A percentile compares a stretch with the other conserved stretches of the same genome.
These are phyloP conservation scores for Gnomoniopsis sp. DNA, from an alignment of 2,329 filamentous ascomycete species.

Conservation along the genomic window DNA sequence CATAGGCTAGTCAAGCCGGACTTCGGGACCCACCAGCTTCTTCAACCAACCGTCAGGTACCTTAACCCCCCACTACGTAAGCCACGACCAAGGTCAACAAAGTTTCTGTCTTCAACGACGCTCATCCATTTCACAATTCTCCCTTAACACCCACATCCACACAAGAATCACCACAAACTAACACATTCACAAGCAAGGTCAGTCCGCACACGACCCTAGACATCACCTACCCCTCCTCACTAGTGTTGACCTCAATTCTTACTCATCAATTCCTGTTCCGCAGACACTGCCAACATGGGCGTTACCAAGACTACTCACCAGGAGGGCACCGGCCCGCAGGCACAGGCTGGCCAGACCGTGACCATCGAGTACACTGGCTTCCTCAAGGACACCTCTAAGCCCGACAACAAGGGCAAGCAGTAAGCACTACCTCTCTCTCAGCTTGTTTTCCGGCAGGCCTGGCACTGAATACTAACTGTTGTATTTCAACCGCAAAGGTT, in stretches of 20 bases:
- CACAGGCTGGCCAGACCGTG: constrained; percentile 67
- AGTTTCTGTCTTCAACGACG: not conserved
- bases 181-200: not conserved
- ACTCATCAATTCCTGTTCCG: constrained; percentile 4
- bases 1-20: not conserved
- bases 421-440: constrained; percentile 41
- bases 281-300: constrained; percentile 53
- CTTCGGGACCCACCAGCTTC: not conserved
- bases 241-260: not conserved
- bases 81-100: not conserved
- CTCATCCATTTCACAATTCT: not conserved
- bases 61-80: constrained; percentile 4
- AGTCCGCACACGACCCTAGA: not conserved
- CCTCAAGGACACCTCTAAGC: constrained; percentile 64
- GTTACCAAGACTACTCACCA: constrained; percentile 65
- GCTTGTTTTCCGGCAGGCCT: not conserved
- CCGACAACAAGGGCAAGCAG: constrained; percentile 67
- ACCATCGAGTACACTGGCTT: constrained; percentile 90
- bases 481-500: constrained; percentile 57
- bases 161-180: not conserved
- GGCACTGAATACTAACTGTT: constrained; percentile 19
- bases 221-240: constrained; percentile 9
- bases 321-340: constrained; percentile 60
- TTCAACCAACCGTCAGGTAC: constrained; percentile 10
- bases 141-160: not conserved